A percentile compares a stretch with the other conserved stretches of the same genome.
These are phyloP conservation scores for Kwoniella sp. DNA, from an alignment of 768 basidiomycete genomes.

Conservation along the genomic window DNA sequence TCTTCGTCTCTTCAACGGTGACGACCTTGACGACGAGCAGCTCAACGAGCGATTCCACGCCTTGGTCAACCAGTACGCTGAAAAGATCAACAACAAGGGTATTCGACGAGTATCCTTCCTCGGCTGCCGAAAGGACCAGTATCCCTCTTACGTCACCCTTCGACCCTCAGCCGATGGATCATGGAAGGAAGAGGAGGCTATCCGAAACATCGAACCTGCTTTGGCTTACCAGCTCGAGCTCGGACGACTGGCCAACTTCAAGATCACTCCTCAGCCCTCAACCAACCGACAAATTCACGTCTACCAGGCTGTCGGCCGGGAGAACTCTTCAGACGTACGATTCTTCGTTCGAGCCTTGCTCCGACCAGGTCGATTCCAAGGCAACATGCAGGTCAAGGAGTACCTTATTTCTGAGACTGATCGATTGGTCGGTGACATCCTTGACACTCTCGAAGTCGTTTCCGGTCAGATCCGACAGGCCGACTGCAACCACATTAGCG, in stretches of 20 bases:
- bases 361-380: conserved; percentile 89
- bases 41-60: conserved; percentile 67
- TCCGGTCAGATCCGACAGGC: conserved; percentile 85
- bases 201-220: conserved; percentile 97
- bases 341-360: conserved; percentile 98
- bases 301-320: conserved; percentile 90
- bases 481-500: conserved; percentile 97
- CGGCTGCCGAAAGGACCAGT: conserved; percentile 85
- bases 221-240: conserved; percentile 97
- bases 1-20: conserved; percentile 79
- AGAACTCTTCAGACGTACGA: conserved; percentile 95
- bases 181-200: conserved; percentile 94
- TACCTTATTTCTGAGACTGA: conserved; percentile 99
- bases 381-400: conserved; percentile 90
- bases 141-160: conserved; percentile 92
- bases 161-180: conserved; percentile 64
- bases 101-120: conserved; percentile 90
- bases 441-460: conserved; percentile 94
- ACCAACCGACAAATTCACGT: conserved; percentile 98
- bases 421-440: conserved; percentile 85
- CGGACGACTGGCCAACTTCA: conserved; percentile 93
- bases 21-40: conserved; percentile 78
- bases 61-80: conserved; percentile 70
- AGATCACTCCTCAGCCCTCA: conserved; percentile 91
- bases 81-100: conserved; percentile 70